Percentiles rank a stretch among this genome's conserved stretches.
Evolutionary conservation across 2,329 filamentous ascomycete species (phyloP).

Genomic region (Neonectria sp.): DNA sequence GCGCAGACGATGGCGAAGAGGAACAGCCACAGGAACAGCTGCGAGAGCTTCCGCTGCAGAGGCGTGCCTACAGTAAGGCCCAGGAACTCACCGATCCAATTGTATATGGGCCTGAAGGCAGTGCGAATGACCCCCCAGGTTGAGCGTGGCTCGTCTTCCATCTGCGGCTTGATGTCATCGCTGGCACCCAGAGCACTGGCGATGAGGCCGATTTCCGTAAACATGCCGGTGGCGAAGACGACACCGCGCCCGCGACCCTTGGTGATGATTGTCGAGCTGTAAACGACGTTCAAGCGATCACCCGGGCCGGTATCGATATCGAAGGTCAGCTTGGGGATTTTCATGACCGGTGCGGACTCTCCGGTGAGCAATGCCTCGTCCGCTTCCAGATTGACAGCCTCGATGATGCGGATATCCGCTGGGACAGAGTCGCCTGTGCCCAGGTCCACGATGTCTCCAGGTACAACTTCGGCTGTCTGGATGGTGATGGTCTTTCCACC

Average conservation of each 20-base stretch:
- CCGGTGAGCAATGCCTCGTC: slow-evolving; percentile 75
- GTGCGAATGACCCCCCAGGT: slow-evolving; percentile 5
- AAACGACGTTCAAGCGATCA: slow-evolving; percentile 72
- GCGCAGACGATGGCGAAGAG: slow-evolving; percentile 38
- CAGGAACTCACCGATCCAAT: slow-evolving; percentile 57
- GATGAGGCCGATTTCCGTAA: slow-evolving; percentile 72
- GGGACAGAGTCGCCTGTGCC: slow-evolving; percentile 70
- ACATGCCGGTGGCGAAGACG: slow-evolving; percentile 72
- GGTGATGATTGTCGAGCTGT: slow-evolving; percentile 71
- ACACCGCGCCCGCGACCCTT: slow-evolving; percentile 72
- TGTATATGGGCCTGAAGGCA: slow-evolving; percentile 14
- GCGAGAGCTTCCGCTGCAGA: slow-evolving; percentile 76
- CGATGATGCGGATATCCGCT: slow-evolving; percentile 67
- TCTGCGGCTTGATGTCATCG: slow-evolving; percentile 26
- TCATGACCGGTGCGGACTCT: slow-evolving; percentile 70
- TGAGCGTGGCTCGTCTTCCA: slow-evolving; percentile 7
- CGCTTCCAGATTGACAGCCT: slow-evolving; percentile 74
- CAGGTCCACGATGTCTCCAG: slow-evolving; percentile 67
- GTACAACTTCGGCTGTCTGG: slow-evolving; percentile 60
- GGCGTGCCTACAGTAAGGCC: slow-evolving; percentile 73
- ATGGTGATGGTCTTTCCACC: slow-evolving; percentile 52
- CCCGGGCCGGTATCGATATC: slow-evolving; percentile 56
- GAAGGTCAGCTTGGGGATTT: slow-evolving; percentile 61
- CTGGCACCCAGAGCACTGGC: slow-evolving; percentile 59
- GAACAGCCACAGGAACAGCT: slow-evolving; percentile 73